phyloP scores from a whole-genome alignment of 768 basidiomycete species.

The Leucocoprinus leucothites region DNA sequence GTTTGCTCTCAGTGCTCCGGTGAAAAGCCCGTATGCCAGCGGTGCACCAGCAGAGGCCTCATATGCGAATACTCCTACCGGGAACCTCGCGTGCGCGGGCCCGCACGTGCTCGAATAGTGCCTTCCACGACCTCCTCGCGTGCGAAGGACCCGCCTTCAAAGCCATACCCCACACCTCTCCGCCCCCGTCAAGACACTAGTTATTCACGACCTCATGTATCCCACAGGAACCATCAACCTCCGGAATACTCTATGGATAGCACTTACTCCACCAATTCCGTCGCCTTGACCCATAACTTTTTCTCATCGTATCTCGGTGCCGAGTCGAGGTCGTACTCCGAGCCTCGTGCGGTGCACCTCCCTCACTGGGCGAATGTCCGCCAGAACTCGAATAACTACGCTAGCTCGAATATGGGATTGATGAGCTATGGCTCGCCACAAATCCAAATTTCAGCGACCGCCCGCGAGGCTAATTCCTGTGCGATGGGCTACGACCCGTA shows the following conservation, averaged over 20 bases:
- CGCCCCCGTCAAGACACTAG: not conserved
- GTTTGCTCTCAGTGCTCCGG: constrained; percentile 46
- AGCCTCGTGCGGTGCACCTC: not conserved
- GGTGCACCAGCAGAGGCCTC: constrained; percentile 47
- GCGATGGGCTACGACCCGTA: constrained; percentile 4
- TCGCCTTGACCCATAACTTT: not conserved
- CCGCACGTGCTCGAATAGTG: constrained; percentile 24
- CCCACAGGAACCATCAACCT: not conserved
- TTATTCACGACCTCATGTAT: not conserved
- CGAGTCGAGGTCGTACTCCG: not conserved
- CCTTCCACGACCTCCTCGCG: not conserved
- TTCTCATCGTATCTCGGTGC: not conserved
- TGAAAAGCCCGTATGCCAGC: constrained; percentile 48
- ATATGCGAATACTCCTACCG: constrained; percentile 47
- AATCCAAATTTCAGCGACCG: not conserved
- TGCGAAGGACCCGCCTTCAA: not conserved
- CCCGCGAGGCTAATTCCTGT: not conserved
- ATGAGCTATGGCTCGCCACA: not conserved
- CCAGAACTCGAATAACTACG: not conserved
- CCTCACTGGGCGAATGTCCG: constrained; percentile 5
- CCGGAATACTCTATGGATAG: not conserved
- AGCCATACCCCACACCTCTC: not conserved
- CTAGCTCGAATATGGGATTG: not conserved
- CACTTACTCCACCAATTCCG: constrained; percentile 15
- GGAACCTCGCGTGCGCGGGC: constrained; percentile 32